Evolutionary conservation across 2,329 filamentous ascomycete species (phyloP), one percentile per base, ranked within the genome.

Genomic region (Phialophora macrospora): DNA sequence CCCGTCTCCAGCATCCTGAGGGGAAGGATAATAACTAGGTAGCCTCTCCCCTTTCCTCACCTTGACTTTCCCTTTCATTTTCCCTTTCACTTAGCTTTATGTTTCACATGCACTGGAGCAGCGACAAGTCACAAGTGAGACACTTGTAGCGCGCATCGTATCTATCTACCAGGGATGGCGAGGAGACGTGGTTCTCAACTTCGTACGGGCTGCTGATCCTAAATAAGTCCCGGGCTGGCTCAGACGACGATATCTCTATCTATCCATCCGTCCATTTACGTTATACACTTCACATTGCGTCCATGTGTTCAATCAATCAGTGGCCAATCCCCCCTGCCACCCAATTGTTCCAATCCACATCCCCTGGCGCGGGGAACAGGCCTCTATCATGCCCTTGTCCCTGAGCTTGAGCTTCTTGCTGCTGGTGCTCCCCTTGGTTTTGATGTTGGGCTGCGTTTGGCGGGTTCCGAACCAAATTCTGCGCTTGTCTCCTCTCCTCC

Each of bases 261-360:
- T 48, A n/a, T 22, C 22, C 17, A 48, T n/a, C 17, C 9, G 44
- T 48, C 44, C 32, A 34, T 48, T 48, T 48, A n/a, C 17, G 44
- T n/a, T 22, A 20, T 20, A 48, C 44, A 48, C 2, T n/a, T 22
- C 1, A 48, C 6, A n/a, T n/a, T 48, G 4, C 41, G 20, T 48
- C 5, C n/a, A 8, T 30, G 7, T 8, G 9, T 6, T 17, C 38
- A 7, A 17, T 20, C 6, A 14, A 32, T 77, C 73, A 83, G 77
- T 81, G 80, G 11, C 80, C 90, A 44, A 92, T 81, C 1, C 88
- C 90, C 8, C 90, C 87, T 52, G 84, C 86, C 60, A 84, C 81
- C 87, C 90, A 93, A 69, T 88, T 84, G 65, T 82, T 82, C 76
- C 89, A 90, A 46, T 87, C 86, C 1, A 88, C 88, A 74, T 91